A percentile compares a stretch with the other conserved stretches of the same genome.
Conservation (phyloP, 1,139 yeast species). For the Spencermartinsiella ligniputridi region DNA sequence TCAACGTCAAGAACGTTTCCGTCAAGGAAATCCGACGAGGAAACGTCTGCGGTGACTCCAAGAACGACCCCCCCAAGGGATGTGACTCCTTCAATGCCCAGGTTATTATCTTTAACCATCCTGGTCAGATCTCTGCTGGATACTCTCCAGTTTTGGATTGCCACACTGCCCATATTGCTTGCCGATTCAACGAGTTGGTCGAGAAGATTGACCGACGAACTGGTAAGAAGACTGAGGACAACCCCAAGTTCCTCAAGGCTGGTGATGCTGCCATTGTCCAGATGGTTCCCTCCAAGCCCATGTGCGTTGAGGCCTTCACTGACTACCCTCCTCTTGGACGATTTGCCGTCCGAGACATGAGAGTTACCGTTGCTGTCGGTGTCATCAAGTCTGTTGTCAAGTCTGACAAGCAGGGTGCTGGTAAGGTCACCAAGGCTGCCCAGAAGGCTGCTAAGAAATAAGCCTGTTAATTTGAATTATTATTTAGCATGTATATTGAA, state of each 20-base stretch:
- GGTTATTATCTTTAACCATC: conserved; percentile 87
- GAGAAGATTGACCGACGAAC: conserved; percentile 94
- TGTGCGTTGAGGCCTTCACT: conserved; percentile 96
- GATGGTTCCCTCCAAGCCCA: conserved; percentile 92
- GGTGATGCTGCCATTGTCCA: conserved; percentile 94
- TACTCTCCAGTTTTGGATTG: conserved; percentile 92
- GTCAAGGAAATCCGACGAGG: conserved; percentile 94
- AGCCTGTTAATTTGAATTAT: conserved; percentile 27
- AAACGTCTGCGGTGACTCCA: conserved; percentile 93
- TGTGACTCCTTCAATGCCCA: conserved; percentile 83
- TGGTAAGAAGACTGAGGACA: conserved; percentile 80
- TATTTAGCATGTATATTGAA: background rate
- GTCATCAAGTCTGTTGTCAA: conserved; percentile 98
- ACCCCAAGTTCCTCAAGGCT: conserved; percentile 83
- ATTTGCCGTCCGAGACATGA: conserved; percentile 99
- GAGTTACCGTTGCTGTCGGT: conserved; percentile 99
- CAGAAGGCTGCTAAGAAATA: conserved; percentile 97
- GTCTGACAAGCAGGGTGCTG: conserved; percentile 74
- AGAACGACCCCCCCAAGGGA: conserved; percentile 89
- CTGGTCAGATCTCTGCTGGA: conserved; percentile 91
- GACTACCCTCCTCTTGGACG: conserved; percentile 99
- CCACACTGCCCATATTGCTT: conserved; percentile 95
- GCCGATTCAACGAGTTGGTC: conserved; percentile 78
- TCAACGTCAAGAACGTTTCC: conserved; percentile 93
- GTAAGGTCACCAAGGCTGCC: conserved; percentile 99